Conservation (phyloP, 2,329 filamentous ascomycete genomes). For the Aspergillus neoniger region DNA sequence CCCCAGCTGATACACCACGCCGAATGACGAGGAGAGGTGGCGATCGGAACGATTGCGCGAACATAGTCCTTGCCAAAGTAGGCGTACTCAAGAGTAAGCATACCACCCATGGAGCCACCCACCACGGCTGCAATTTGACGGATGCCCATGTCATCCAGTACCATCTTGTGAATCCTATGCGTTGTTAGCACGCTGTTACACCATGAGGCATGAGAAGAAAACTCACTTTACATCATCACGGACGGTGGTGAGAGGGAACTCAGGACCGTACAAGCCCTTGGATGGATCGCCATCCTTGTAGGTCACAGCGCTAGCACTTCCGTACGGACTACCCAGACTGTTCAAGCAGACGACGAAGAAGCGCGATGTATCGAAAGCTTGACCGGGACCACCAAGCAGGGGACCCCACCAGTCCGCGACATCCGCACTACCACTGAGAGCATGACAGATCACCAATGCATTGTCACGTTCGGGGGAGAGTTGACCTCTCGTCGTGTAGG, state of each 20-base stretch:
- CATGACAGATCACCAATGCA: constrained; percentile 63
- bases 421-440: constrained; percentile 58
- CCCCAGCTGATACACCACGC: constrained; percentile 63
- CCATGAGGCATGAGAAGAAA: background rate
- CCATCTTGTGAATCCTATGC: constrained; percentile 54
- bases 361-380: constrained; percentile 55
- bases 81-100: constrained; percentile 59
- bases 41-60: constrained; percentile 56
- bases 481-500: constrained; percentile 64
- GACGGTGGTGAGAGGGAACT: constrained; percentile 94
- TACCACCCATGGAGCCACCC: constrained; percentile 61
- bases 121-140: constrained; percentile 57
- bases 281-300: constrained; percentile 76
- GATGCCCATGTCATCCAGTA: constrained; percentile 58
- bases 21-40: constrained; percentile 58
- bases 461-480: constrained; percentile 61
- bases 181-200: constrained; percentile 8
- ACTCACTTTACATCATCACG: constrained; percentile 90
- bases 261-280: constrained; percentile 82
- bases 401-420: constrained; percentile 60
- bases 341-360: constrained; percentile 59
- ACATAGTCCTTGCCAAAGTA: constrained; percentile 71
- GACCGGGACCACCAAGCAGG: constrained; percentile 54
- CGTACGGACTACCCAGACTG: constrained; percentile 58
- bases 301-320: constrained; percentile 63